phyloP scores from a whole-genome alignment of 2,329 filamentous ascomycete genomes.

The Phialophora expanda region DNA sequence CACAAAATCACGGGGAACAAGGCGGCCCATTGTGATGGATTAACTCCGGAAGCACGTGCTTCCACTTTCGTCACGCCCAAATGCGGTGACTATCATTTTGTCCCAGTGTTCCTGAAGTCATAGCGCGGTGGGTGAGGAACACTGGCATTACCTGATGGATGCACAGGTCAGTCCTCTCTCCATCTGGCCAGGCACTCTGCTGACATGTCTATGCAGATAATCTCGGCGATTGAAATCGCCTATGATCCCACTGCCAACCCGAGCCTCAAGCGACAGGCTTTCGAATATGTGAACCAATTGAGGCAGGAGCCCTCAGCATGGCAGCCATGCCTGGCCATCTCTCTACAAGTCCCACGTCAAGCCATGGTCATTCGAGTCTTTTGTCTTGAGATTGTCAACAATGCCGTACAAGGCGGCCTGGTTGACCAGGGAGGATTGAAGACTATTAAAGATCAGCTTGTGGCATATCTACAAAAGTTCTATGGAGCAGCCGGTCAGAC shows the following conservation, averaged over 20 bases:
- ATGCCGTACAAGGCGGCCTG: conserved; percentile 79
- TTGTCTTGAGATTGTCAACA: conserved; percentile 90
- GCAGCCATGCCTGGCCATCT: conserved; percentile 86
- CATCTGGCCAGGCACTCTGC: conserved; percentile 46
- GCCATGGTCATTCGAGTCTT: conserved; percentile 87
- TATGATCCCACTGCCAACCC: conserved; percentile 80
- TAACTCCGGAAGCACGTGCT: conserved; percentile 40
- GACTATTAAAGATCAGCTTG: conserved; percentile 78
- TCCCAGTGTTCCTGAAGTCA: conserved; percentile 39
- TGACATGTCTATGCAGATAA: conserved; percentile 55
- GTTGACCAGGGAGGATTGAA: conserved; percentile 74
- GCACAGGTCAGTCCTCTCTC: conserved; percentile 41
- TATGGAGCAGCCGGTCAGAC: conserved; percentile 65
- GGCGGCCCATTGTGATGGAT: conserved; percentile 24
- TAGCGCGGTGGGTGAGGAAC: conserved; percentile 38
- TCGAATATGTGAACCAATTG: conserved; percentile 68
- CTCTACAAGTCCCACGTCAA: conserved; percentile 75
- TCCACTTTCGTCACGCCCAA: conserved; percentile 35
- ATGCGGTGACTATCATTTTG: conserved; percentile 40
- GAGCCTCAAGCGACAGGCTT: conserved; percentile 76
- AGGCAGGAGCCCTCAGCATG: conserved; percentile 82
- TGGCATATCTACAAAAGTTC: conserved; percentile 77
- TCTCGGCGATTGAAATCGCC: conserved; percentile 82
- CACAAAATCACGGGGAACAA: conserved; percentile 8
- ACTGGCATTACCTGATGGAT: conserved; percentile 41